Base-by-base conservation (phyloP, 2,329 filamentous ascomycete genomes). In the Zopfia rhizophila region DNA sequence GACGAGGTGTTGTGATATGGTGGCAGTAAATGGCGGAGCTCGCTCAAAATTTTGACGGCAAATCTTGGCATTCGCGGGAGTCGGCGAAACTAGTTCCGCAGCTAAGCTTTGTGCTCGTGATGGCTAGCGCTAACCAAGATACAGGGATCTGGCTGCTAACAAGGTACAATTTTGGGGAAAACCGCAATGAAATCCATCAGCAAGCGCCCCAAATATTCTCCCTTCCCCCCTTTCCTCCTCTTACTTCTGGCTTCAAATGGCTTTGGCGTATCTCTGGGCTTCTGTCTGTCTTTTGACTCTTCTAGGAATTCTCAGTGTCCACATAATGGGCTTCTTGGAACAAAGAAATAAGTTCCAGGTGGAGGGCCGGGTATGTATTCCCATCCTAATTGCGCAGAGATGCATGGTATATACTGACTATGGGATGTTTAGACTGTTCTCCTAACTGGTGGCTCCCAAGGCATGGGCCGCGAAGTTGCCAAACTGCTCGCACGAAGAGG, bases 371-470 rank as follows among this genome's bases (percentile, higher is more conserved):
- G 92, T 94, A 75, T 60, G 77, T 59, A 19, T n/a, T 7, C 11
- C 7, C 7, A 3, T 7, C 5, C 32, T 7, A 51, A 12, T 13
- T 38, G n/a, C 13, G n/a, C n/a, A n/a, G n/a, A n/a, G n/a, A n/a
- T n/a, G n/a, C n/a, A n/a, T n/a, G n/a, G n/a, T n/a, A n/a, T n/a
- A 16, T 32, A 10, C 12, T 3, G 31, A 17, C 51, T 65, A 28
- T 65, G 40, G 36, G 41, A 52, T 12, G 38, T 37, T 7, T 59
- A 96, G 91, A 96, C 92, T 2, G 81, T 95, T 39, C 78, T 97
- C 43, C 78, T 99, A 39, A 99, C 94, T 0, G 94, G 94, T 33
- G 91, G 87, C 22, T 97, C 94, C 0, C 90, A 97, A 66, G 94
- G 94, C 46, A 90, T 97, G 88, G 94, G 94, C 48, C 85, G 86